Base-by-base conservation (phyloP, 768 basidiomycete species). In the Termitomyces sp. region DNA sequence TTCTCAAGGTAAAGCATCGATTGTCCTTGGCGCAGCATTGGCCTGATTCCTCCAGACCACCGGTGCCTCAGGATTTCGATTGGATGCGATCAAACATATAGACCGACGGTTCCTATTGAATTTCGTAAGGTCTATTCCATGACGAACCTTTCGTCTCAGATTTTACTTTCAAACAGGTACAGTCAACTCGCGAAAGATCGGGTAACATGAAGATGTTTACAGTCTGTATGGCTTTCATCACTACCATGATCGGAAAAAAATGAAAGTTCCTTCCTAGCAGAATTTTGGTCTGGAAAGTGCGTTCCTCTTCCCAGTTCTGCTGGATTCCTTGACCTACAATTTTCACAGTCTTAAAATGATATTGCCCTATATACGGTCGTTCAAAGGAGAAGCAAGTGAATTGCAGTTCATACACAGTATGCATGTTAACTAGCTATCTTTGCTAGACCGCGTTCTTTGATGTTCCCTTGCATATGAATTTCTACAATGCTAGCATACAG, bases 81-180 rank as follows among this genome's bases (percentile, higher is more conserved):
- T 96, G 34, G 95, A 96, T 69, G 95, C 94, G 17, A 90, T 95
- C 65, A 97, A 96, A 71, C 95, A 97, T 65, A 87, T 91, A 54
- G 91, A 94, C 71, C 77, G 81, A 60, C 74, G 76, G 29, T 93
- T 92, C 66, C 73, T 90, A n/a, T 68, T 83, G 3, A 77, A 82
- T 40, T 93, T 91, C 75, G 92, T 92, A 64, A 71, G 83, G 71
- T 38, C 4, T 37, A 43, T 14, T 59, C 31, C 43, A 25, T 47
- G 11, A 42, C 17, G 12, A 5, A 17, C 25, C 56, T 58, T 45
- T 47, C 48, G 34, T 47, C 15, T 45, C 34, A 32, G 3, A 15
- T 20, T 43, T 38, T 29, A 25, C 7, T 38, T 5, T 10, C 4
- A 47, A 36, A 20, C 63, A 89, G 89, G 77, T 90, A 47, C 79